These are phyloP conservation scores for Arctium lappa DNA, from an alignment of 129 eudicot species.

Conservation along the genomic window DNA sequence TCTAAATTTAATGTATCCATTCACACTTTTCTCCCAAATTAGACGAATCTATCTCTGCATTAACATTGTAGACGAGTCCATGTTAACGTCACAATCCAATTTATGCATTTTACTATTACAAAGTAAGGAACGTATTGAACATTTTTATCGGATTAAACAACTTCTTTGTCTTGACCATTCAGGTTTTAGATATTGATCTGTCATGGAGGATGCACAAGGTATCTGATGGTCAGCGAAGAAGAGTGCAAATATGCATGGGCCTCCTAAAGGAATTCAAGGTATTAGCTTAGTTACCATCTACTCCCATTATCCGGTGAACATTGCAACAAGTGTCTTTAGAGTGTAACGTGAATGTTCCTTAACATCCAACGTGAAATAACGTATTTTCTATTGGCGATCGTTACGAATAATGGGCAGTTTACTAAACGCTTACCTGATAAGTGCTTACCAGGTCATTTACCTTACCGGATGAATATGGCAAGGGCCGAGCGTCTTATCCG, in stretches of 20 bases:
- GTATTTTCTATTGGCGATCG: no score
- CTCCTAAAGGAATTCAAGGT: constrained; percentile 94
- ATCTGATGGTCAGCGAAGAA: constrained; percentile 95
- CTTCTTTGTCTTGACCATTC: background rate
- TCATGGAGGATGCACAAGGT: constrained; percentile 97
- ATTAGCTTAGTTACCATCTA: background rate
- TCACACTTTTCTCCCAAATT: background rate
- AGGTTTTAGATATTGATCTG: constrained; percentile 85
- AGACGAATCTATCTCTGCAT: background rate
- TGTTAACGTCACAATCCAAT: background rate
- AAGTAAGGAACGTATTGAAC: constrained; percentile 2
- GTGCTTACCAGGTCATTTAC: no score
- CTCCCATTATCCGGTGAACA: background rate
- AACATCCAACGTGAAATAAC: background rate
- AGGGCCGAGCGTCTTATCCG: no score
- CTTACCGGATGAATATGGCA: no score
- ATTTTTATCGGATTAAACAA: background rate
- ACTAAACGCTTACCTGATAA: no score
- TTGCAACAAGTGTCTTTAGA: background rate
- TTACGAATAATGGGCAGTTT: no score
- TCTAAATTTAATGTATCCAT: background rate
- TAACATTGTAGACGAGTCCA: background rate
- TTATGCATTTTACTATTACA: background rate
- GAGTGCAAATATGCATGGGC: constrained; percentile 99
- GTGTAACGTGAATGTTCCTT: background rate